Conservation (phyloP, 345 rosid genomes). For the Trapa bicornis region DNA sequence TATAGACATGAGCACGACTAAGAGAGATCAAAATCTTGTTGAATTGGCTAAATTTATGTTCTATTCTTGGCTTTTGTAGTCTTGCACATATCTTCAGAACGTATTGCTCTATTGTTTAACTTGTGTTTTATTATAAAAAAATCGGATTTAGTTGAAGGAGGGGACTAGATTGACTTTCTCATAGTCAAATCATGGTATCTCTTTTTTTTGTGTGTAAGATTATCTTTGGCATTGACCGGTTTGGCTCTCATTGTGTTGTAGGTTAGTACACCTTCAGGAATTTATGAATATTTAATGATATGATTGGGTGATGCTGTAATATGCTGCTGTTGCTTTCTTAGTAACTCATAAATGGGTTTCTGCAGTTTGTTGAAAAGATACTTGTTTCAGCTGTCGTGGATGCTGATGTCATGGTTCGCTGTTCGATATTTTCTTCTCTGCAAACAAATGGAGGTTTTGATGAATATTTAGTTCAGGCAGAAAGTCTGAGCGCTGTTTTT, state of each 20-base stretch:
- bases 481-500: conserved; percentile 88
- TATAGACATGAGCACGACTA: too few relatives aligned
- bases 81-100: not conserved
- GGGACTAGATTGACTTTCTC: too few relatives aligned
- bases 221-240: not conserved
- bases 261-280: not conserved
- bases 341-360: conserved; percentile 18
- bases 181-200: too few relatives aligned
- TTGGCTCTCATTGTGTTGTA: not conserved
- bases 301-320: not conserved
- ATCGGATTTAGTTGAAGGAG: not conserved
- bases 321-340: conserved; percentile 11
- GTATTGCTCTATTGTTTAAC: not conserved
- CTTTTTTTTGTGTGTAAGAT: not conserved
- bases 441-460: conserved; percentile 76
- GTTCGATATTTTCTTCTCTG: conserved; percentile 74
- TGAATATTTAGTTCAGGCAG: conserved; percentile 93
- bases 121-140: not conserved
- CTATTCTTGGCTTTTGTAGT: too few relatives aligned
- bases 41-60: too few relatives aligned
- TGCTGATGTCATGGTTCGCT: conserved; percentile 91
- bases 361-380: conserved; percentile 98
- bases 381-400: conserved; percentile 92
- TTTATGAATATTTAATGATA: not conserved
- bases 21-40: too few relatives aligned